Conservation (phyloP, 176 grass and related monocot species). For the Coix lacrymajobi region DNA sequence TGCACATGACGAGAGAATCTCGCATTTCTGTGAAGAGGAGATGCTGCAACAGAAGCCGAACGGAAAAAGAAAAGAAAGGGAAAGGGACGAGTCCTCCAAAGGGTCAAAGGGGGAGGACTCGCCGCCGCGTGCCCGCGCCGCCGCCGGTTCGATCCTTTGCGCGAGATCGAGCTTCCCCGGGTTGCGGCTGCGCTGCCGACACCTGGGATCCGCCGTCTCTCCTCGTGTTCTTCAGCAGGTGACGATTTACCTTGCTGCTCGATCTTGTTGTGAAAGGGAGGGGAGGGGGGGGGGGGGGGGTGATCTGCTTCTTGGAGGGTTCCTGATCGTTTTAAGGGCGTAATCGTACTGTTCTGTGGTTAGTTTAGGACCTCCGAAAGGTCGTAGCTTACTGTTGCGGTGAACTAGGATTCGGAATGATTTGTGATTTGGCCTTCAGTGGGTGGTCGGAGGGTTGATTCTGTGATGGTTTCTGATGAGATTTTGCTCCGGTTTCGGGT, state of each 20-base stretch:
- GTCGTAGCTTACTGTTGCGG: background rate
- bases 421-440: background rate
- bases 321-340: too few species aligned
- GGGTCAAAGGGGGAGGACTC: background rate
- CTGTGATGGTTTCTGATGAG: background rate
- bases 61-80: background rate
- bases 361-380: background rate
- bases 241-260: background rate
- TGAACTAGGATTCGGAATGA: background rate
- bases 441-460: background rate
- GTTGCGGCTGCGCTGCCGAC: background rate
- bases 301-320: too few species aligned
- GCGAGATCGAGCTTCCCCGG: slow-evolving; percentile 1
- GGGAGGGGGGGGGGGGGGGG: too few species aligned
- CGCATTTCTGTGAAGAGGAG: background rate
- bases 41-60: background rate
- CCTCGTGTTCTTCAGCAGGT: background rate
- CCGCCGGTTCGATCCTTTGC: background rate
- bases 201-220: background rate
- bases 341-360: background rate
- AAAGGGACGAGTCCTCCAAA: background rate
- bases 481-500: background rate
- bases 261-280: too few species aligned
- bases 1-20: background rate
- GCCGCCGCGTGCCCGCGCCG: background rate